Evolutionary conservation across 371 early-diverging fungal genomes (phyloP), one percentile per base, ranked within the genome.

Genomic region (Conidiobolus incongruus): DNA sequence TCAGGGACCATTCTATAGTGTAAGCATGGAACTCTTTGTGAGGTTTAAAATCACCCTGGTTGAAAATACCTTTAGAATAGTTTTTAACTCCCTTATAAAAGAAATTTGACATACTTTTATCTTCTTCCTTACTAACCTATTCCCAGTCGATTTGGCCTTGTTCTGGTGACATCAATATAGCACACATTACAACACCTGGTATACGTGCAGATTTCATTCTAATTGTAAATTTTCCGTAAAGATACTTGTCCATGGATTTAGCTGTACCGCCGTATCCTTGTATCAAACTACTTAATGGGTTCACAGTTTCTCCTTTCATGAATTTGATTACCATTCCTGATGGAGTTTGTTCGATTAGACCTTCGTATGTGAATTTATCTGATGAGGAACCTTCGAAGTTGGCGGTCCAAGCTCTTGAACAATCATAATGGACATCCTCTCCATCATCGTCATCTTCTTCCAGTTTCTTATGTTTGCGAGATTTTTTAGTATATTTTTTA

Each of bases 1-100:
- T 66, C 23, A 65, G 63, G 41, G 54, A 59, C 74, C 72, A 75
- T 16, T 62, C 56, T 37, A 77, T 61, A 23, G 53, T 54, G 30
- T 64, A 65, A 1, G 50, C 53, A 28, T 60, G 53, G 33, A 54
- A 63, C 17, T 44, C 51, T 22, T 35, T 33, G 12, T 49, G 48
- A 5, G 60, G 45, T 45, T 60, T 54, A 15, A 37, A 47, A 8
- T 44, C 47, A 2, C 28, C 28, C 3, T 4, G 5, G 16, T 28
- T 40, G 15, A 28, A 40, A 4, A 11, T 8, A 17, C 40, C 40
- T 30, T 40, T 40, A 30, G 40, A 39, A 39, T 38, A 46, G 32
- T 46, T 39, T 20, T 39, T 19, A 46, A 31, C 8, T 20, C 47
- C 47, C 20, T 38, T 35, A 31, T 26, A 20, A 31, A 31, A 46